Base-by-base conservation (phyloP, 768 basidiomycete species). In the Daedalea quercina region DNA sequence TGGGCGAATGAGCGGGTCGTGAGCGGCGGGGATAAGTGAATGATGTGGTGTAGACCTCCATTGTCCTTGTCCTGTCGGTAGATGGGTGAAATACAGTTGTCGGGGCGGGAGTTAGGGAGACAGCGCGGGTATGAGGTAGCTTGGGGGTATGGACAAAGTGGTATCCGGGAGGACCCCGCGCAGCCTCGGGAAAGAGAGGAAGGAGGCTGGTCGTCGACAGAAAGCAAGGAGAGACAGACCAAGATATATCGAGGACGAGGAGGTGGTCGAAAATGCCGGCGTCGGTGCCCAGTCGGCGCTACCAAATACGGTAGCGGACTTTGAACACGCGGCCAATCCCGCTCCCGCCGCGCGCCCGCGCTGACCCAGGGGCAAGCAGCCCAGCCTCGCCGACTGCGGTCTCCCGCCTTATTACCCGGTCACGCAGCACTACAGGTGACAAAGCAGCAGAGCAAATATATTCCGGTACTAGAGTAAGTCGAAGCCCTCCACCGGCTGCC, bases 21-120 rank as follows among this genome's bases (percentile, higher is more conserved):
- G 85, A 79, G 68, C 86, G 78, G 74, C 89, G 87, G 65, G 92
- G 91, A 73, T 89, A 87, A 61, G 86, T 86, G 78, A 96, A 94
- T 65, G 92, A 90, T 60, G 90, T 90, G 51, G 92, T 90, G 80
- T 94, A 95, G 67, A 94, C 82, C 69, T 96, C 94, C 94, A 96
- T 94, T 58, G 65, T 61, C 58, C 61, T 56, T 55, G 49, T 47
- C 37, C 54, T 35, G 28, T 24, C 37, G 55, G 42, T 58, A 56
- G 61, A 55, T 60, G 63, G 47, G 61, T 50, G 56, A 56, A 62
- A 60, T 63, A 61, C 56, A 66, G 57, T 43, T 54, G 54, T 53
- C 47, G 53, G 60, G 54, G 60, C 48, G 60, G 65, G 60, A 53
- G 54, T 58, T 61, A 63, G 57, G 59, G 60, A 60, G 60, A 64